phyloP scores from a whole-genome alignment of 805 yeast genomes.

The Saccharomycopsis vini region DNA sequence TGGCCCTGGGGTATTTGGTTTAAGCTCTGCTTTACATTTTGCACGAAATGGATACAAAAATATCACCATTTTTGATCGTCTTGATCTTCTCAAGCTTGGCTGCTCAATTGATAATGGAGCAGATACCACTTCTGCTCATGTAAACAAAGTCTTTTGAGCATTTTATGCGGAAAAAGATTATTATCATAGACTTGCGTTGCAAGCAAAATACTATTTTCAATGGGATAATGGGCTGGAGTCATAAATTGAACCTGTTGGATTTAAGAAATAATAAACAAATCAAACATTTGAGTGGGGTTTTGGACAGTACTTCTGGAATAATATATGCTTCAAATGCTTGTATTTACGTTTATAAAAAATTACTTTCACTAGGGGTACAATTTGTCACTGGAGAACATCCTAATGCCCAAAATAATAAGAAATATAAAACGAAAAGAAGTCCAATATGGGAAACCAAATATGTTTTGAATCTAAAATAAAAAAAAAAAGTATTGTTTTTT shows the following conservation, averaged over 20 bases:
- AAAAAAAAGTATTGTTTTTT: no score
- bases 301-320: constrained; percentile 15
- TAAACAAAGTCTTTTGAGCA: constrained; percentile 32
- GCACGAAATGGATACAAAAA: constrained; percentile 29
- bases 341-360: no score
- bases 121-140: constrained; percentile 33
- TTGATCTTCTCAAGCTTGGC: constrained; percentile 24
- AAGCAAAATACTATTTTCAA: constrained; percentile 18
- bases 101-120: constrained; percentile 29
- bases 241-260: background rate
- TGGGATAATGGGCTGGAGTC: constrained; percentile 4
- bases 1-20: constrained; percentile 48
- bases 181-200: constrained; percentile 24
- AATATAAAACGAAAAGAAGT: no score
- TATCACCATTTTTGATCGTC: constrained; percentile 31
- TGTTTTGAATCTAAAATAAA: no score
- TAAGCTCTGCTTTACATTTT: constrained; percentile 39
- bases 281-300: constrained; percentile 3
- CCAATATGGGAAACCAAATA: no score
- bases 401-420: no score
- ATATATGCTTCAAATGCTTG: constrained; percentile 12
- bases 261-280: background rate
- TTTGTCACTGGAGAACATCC: no score
- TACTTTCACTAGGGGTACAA: no score
- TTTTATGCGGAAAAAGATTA: constrained; percentile 32